Evolutionary conservation across 2,329 filamentous ascomycete genomes (phyloP).

Genomic region (Ascochyta fabae): DNA sequence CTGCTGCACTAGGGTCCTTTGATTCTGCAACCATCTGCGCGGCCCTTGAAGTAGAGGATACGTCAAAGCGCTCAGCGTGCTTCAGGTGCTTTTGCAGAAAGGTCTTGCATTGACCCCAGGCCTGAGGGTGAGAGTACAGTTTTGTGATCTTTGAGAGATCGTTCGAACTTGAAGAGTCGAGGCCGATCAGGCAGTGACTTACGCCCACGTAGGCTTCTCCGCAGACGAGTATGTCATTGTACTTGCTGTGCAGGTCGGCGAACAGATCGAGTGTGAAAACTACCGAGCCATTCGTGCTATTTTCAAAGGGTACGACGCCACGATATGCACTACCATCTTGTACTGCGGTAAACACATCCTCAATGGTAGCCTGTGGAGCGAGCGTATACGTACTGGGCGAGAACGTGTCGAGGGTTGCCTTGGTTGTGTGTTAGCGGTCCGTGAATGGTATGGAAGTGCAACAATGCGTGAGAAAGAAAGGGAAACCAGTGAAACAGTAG

Average conservation of each 20-base stretch:
- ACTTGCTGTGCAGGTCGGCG: conserved; percentile 71
- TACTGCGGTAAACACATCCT: conserved; percentile 80
- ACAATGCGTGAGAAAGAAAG: too few species aligned
- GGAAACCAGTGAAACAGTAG: too few species aligned
- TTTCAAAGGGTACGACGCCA: conserved; percentile 93
- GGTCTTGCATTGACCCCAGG: conserved; percentile 84
- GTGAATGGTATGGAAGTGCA: background rate
- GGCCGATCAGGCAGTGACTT: conserved; percentile 81
- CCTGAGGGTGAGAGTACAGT: conserved; percentile 93
- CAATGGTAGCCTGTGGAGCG: conserved; percentile 55
- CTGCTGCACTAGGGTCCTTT: conserved; percentile 69
- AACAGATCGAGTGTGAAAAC: conserved; percentile 89
- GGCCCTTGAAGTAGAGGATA: conserved; percentile 83
- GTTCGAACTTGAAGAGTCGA: background rate
- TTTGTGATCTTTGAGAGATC: conserved; percentile 70
- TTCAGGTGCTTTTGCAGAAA: conserved; percentile 76
- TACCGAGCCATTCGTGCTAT: conserved; percentile 92
- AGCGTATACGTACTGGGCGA: conserved; percentile 47
- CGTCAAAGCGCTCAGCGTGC: conserved; percentile 79
- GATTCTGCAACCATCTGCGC: conserved; percentile 75
- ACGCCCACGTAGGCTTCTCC: conserved; percentile 87
- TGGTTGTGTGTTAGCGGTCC: conserved; percentile 8
- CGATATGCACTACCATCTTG: conserved; percentile 69
- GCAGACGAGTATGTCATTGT: conserved; percentile 75
- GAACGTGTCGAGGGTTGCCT: conserved; percentile 63